Conservation (phyloP, 345 rosid species). For the Citrus inodora region DNA sequence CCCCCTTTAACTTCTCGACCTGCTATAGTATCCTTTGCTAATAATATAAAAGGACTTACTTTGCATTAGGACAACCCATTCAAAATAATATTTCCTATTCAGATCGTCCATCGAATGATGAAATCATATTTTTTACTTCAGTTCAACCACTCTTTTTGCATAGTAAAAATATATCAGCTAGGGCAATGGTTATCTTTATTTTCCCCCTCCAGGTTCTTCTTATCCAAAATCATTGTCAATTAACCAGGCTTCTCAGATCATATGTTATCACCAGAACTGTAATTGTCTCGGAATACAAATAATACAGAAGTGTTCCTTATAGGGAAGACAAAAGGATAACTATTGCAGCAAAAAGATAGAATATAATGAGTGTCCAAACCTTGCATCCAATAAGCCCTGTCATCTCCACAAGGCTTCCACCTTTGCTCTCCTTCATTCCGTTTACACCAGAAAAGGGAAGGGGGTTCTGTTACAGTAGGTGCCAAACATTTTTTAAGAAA, state of each 20-base stretch:
- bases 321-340: neutral
- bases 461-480: neutral
- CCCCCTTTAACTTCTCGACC: neutral
- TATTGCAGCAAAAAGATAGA: neutral
- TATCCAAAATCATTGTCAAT: neutral
- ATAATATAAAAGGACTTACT: neutral
- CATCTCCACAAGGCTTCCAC: slow-evolving; percentile 3
- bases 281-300: neutral
- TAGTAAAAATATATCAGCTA: neutral
- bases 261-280: neutral
- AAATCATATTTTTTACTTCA: neutral
- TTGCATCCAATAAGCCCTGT: slow-evolving; percentile 23
- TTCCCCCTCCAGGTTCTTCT: neutral
- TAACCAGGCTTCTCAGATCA: neutral
- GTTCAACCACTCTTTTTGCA: neutral
- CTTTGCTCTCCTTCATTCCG: slow-evolving; percentile 13
- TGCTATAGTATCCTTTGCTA: neutral
- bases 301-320: neutral
- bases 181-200: neutral
- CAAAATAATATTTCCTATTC: neutral
- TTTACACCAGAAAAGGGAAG: neutral
- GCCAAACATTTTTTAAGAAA: neutral
- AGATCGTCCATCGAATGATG: neutral
- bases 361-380: slow-evolving; percentile 12
- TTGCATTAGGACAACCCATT: neutral